Base-by-base conservation (phyloP, 768 basidiomycete species). In the Porphyrellus cyaneotinctus region DNA sequence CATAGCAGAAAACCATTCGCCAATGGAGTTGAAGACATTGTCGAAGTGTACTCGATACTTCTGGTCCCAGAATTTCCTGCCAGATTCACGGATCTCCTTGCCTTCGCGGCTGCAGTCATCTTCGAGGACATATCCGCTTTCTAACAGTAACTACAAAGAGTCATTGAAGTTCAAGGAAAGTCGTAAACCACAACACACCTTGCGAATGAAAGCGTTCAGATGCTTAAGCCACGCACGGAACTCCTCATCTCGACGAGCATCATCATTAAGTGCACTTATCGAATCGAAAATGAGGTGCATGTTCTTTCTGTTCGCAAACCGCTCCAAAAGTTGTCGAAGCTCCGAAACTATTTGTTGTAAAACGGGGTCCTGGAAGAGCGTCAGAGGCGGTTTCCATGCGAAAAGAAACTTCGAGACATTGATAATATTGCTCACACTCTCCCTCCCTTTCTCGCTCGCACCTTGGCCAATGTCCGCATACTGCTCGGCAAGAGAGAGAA, bases 71-170 rank as follows among this genome's bases (percentile, higher is more conserved):
- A 91, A 97, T 22, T 69, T 64, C 46, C 84, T 80, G 14, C 94
- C 93, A 20, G 73, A 71, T 41, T 97, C 87, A 42, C 78, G 75
- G 33, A 98, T 73, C 14, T 78, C 65, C 31, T 67, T 70, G 0
- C 80, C 93, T 45, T 90, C 83, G 18, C 69, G 75, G 61, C 81
- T 82, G 62, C 84, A 91, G 30, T 81, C 77, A 0, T 87, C 83
- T 47, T 91, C 84, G n/a, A 97, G 76, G 28, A 97, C 82, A 62
- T 84, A 98, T 14, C 93, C 93, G 0, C 87, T 78, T 52, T 94
- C 85, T 47, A 95, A 76, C 5, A 95, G 74, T 2, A 86, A 73
- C 82, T 85, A 55, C 41, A 23, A 18, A 47, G 4, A 32, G 24
- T 56, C 15, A 54, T 24, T 31, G 31, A 43, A n/a, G 14, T 10